Conservation (phyloP, 306 rosid genomes). For the Lathyrus tuberosus region DNA sequence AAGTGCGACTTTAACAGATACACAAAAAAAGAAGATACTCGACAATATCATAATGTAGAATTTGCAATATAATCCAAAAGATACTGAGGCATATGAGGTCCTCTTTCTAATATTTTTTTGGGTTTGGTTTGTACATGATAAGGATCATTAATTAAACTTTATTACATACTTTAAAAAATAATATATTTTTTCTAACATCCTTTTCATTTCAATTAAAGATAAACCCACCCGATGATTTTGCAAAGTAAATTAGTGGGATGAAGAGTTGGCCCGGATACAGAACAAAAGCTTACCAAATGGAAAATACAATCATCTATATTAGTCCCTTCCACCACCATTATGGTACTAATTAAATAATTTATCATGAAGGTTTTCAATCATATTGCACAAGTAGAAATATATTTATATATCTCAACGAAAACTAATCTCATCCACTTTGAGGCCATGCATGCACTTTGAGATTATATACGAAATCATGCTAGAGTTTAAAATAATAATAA, state of each 20-base stretch:
- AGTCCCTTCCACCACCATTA: conserved; percentile 19
- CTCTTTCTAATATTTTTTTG: not conserved
- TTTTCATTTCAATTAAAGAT: conserved; percentile 29
- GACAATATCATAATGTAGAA: not conserved
- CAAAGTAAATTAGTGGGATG: conserved; percentile 40
- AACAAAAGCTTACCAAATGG: conserved; percentile 25
- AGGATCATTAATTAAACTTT: not conserved
- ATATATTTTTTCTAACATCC: not conserved
- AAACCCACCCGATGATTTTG: conserved; percentile 17
- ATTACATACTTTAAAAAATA: not conserved
- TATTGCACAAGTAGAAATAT: conserved; percentile 21
- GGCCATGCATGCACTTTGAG: too few species aligned
- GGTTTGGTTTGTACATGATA: not conserved
- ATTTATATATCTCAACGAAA: not conserved
- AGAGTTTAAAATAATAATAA: too few species aligned
- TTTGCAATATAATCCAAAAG: conserved; percentile 4
- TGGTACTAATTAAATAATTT: conserved; percentile 6
- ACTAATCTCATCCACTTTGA: not conserved
- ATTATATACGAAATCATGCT: too few species aligned
- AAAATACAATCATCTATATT: conserved; percentile 15
- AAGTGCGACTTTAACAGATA: conserved; percentile 41
- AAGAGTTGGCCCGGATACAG: conserved; percentile 38
- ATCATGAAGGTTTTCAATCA: conserved; percentile 19
- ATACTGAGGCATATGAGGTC: not conserved
- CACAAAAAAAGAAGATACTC: conserved; percentile 1